Evolutionary conservation across 805 yeast species (phyloP), one percentile per base, ranked within the genome.

Genomic region (Ogataea thermomethanolica): DNA sequence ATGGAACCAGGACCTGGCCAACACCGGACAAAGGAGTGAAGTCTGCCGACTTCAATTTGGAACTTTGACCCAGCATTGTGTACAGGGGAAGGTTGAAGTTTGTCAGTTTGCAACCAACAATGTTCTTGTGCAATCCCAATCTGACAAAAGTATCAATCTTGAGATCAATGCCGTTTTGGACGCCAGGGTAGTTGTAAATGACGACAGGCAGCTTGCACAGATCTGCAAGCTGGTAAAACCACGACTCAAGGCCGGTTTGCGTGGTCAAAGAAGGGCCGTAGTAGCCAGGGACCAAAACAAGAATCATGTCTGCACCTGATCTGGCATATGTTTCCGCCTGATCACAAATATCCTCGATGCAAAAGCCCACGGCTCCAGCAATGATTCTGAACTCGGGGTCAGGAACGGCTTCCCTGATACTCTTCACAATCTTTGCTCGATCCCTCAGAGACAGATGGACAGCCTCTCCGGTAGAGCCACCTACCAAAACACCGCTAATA

Each of bases 381-480:
- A 72, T 50, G 29, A 75, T 56, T 8, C 67, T 59, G 57, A 65
- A 68, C n/a, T 41, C 30, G 5, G 26, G 29, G 30, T 61, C 66
- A 13, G 67, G 62, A 10, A 75, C 63, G 4, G 59, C 67, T 1
- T 59, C 61, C 34, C 63, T 69, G 36, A 72, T 41, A 11, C 56
- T 49, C 14, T 53, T 47, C 29, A 68, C 58, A 5, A 65, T 41
- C 8, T 53, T 34, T 9, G 55, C 55, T 49, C 80, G 64, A 56
- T 75, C 81, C 27, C 56, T 50, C 33, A 66, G 59, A 10, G 76
- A 64, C 50, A 73, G 55, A 46, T 72, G 76, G 26, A 73, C 70
- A 40, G 71, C 68, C 52, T 75, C 80, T 26, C 80, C 81, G n/a
- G 78, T 75, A 13, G 78, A 73, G 4, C 80, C 80, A 44, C 71